Conservation (phyloP, 176 grass and related monocot genomes). For the Puya raimondii region DNA sequence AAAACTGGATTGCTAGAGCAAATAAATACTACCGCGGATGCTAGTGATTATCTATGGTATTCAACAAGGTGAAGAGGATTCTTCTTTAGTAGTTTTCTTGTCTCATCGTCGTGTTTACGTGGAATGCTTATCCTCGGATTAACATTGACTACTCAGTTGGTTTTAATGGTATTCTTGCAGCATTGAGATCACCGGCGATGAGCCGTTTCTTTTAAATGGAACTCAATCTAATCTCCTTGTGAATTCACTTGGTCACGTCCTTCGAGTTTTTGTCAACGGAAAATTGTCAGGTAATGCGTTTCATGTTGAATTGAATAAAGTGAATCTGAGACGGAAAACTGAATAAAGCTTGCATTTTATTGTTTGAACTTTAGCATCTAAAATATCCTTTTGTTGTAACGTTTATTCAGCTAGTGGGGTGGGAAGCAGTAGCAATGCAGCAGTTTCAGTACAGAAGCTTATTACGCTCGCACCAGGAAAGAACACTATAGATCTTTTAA, state of each 20-base stretch:
- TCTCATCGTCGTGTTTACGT: not conserved
- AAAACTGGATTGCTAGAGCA: conserved; percentile 74
- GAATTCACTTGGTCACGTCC: conserved; percentile 81
- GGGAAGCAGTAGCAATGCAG: conserved; percentile 43
- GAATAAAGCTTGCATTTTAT: not conserved
- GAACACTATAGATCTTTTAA: conserved; percentile 95
- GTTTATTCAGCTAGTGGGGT: conserved; percentile 46
- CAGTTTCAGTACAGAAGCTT: conserved; percentile 43
- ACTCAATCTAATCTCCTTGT: conserved; percentile 67
- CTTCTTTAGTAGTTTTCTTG: not conserved
- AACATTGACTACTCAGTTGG: not conserved
- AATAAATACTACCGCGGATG: conserved; percentile 97
- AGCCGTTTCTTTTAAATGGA: conserved; percentile 62
- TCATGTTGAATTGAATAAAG: not conserved
- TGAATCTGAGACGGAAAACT: not conserved
- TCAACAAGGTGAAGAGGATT: conserved; percentile 54
- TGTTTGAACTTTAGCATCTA: not conserved
- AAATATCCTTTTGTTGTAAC: not conserved
- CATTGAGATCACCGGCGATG: conserved; percentile 41
- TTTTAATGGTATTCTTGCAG: conserved; percentile 31
- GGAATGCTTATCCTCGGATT: not conserved
- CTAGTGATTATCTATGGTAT: conserved; percentile 98
- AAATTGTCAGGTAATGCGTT: conserved; percentile 51
- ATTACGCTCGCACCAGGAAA: conserved; percentile 60
- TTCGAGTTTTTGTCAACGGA: conserved; percentile 80